Conservation (phyloP, 202 grass and related monocot species). For the Cymbopogon flexuosus region DNA sequence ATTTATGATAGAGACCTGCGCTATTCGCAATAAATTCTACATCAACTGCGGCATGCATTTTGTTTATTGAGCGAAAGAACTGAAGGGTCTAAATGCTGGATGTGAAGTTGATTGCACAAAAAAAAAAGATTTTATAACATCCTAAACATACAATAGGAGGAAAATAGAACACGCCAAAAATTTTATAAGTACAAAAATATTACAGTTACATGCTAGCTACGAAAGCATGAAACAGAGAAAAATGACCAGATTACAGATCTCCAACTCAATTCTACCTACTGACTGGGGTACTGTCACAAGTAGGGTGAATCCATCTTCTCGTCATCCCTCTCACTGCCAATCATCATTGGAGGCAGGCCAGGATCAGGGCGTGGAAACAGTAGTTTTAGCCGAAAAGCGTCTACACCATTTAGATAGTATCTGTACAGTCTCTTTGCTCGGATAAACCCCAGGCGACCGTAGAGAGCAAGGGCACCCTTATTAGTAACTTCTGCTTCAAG, state of each 20-base stretch:
- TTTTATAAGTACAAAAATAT: neutral
- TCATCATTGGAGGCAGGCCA: slow-evolving; percentile 31
- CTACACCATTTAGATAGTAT: slow-evolving; percentile 92
- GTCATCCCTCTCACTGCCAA: slow-evolving; percentile 25
- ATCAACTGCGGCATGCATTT: neutral
- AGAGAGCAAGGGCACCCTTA: slow-evolving; percentile 83
- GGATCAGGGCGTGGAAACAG: slow-evolving; percentile 60
- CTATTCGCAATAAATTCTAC: neutral
- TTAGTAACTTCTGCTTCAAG: slow-evolving; percentile 95
- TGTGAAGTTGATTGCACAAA: neutral
- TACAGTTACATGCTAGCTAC: neutral
- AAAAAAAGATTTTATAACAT: neutral
- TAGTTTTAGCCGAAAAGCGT: slow-evolving; percentile 87
- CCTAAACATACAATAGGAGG: no score
- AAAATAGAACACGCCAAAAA: neutral
- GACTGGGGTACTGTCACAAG: slow-evolving; percentile 17
- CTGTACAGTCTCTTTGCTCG: slow-evolving; percentile 86
- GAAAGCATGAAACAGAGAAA: slow-evolving; percentile 5
- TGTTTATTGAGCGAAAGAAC: neutral
- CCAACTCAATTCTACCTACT: neutral
- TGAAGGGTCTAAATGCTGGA: neutral
- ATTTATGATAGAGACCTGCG: no score
- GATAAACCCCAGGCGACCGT: slow-evolving; percentile 84
- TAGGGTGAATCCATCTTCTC: slow-evolving; percentile 44
- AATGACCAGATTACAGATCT: neutral